Evolutionary conservation across 768 basidiomycete genomes (phyloP).

Genomic region (Amanita exitialis): DNA sequence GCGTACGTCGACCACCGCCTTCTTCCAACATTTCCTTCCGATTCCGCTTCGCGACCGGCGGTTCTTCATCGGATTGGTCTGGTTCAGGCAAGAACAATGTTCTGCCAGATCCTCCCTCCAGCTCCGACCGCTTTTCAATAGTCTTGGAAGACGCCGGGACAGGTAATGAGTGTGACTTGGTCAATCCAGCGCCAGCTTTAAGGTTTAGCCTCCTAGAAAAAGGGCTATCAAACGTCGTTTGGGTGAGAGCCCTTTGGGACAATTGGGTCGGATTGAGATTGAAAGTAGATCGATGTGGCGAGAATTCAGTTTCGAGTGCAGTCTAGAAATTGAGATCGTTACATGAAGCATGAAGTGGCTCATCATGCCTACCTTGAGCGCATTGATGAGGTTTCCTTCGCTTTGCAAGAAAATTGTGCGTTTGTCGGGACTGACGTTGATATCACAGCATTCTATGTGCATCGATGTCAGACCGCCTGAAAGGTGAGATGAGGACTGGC

Average conservation of each 20-base stretch:
- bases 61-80: background rate
- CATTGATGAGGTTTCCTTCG: constrained; percentile 68
- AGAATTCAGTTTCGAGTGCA: constrained; percentile 59
- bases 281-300: constrained; percentile 65
- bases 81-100: constrained; percentile 8
- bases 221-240: background rate
- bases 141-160: background rate
- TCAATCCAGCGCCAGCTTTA: background rate
- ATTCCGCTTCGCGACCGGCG: background rate
- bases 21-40: no score
- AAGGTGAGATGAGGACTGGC: constrained; percentile 13
- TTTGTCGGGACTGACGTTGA: constrained; percentile 96
- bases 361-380: constrained; percentile 52
- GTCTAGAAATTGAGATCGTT: constrained; percentile 26
- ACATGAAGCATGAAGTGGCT: background rate
- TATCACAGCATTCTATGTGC: constrained; percentile 63
- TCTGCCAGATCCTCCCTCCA: background rate
- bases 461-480: background rate
- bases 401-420: constrained; percentile 89
- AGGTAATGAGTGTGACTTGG: constrained; percentile 1
- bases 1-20: background rate
- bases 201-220: constrained; percentile 1
- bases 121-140: background rate
- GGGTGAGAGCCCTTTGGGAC: constrained; percentile 14
- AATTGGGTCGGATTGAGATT: constrained; percentile 29